These are phyloP conservation scores for Pisolithus orientalis DNA, from an alignment of 768 basidiomycete species.

Conservation along the genomic window DNA sequence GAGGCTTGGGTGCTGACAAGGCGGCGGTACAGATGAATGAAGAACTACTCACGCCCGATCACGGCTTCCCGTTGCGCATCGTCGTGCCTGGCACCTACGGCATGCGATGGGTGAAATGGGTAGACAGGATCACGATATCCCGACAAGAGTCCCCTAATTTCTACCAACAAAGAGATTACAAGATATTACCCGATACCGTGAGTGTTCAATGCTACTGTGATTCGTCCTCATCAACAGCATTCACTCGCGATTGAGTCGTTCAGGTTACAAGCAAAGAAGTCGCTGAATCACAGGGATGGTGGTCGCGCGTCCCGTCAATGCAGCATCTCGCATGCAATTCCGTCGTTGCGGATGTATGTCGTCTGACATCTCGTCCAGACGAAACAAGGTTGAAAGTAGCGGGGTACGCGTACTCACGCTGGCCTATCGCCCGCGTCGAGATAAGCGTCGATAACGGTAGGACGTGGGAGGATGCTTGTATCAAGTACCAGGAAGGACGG, in stretches of 20 bases:
- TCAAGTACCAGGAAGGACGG: constrained; percentile 54
- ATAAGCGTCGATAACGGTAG: constrained; percentile 46
- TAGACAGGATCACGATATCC: constrained; percentile 53
- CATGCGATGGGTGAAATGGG: constrained; percentile 75
- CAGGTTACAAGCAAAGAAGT: constrained; percentile 22
- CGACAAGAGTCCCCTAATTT: constrained; percentile 54
- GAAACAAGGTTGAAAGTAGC: constrained; percentile 30
- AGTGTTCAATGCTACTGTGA: constrained; percentile 6
- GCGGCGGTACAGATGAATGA: constrained; percentile 53
- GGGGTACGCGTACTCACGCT: constrained; percentile 52
- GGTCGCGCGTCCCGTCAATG: constrained; percentile 55
- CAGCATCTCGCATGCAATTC: constrained; percentile 58
- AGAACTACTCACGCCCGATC: constrained; percentile 49
- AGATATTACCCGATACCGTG: constrained; percentile 49
- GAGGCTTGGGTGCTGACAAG: background rate
- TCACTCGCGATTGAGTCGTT: background rate
- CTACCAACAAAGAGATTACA: constrained; percentile 71
- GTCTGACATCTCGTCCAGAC: constrained; percentile 9
- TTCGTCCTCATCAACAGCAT: background rate
- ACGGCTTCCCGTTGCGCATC: constrained; percentile 61
- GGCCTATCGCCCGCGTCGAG: constrained; percentile 44
- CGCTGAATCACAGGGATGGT: constrained; percentile 28
- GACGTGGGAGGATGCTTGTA: constrained; percentile 44
- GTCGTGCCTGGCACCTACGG: constrained; percentile 64
- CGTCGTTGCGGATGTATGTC: constrained; percentile 35